These are phyloP conservation scores for Platismatia glauca DNA, from an alignment of 495 filamentous ascomycete genomes.

Conservation along the genomic window DNA sequence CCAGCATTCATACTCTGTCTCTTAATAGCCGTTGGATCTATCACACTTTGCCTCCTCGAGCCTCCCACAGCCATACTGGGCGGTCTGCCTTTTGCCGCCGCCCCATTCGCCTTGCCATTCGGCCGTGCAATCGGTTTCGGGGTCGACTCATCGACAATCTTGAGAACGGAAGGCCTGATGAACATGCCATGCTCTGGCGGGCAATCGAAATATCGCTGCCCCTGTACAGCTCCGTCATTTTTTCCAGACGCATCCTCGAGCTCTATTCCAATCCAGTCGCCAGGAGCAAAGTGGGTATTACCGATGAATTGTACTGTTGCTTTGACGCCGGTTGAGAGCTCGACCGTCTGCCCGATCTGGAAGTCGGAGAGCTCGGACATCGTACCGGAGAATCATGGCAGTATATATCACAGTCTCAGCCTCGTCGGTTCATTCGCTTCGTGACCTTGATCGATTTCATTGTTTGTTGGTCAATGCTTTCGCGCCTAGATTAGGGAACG, in stretches of 20 bases:
- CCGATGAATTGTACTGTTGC: constrained; percentile 76
- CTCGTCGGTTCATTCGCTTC: background rate
- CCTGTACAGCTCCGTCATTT: constrained; percentile 88
- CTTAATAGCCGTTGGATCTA: constrained; percentile 46
- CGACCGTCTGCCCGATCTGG: constrained; percentile 51
- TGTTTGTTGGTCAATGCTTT: constrained; percentile 1
- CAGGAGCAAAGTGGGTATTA: constrained; percentile 63
- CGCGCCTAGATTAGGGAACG: background rate
- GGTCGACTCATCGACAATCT: constrained; percentile 46
- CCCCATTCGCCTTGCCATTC: constrained; percentile 24
- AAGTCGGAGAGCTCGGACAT: constrained; percentile 30
- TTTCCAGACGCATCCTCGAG: constrained; percentile 77
- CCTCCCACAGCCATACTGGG: constrained; percentile 28
- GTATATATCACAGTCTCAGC: background rate
- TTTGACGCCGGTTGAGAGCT: constrained; percentile 64
- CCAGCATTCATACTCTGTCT: constrained; percentile 58
- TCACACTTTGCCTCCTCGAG: constrained; percentile 33
- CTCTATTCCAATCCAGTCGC: constrained; percentile 88
- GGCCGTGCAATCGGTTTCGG: constrained; percentile 30
- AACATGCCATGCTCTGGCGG: constrained; percentile 79
- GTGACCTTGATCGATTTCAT: background rate
- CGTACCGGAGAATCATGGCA: constrained; percentile 14
- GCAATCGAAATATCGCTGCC: constrained; percentile 85
- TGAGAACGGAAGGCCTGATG: constrained; percentile 54
- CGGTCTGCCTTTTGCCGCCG: constrained; percentile 24